Evolutionary conservation across 305 asterid species (phyloP), one percentile per base, ranked within the genome.

Genomic region (Rubia tinctorum): DNA sequence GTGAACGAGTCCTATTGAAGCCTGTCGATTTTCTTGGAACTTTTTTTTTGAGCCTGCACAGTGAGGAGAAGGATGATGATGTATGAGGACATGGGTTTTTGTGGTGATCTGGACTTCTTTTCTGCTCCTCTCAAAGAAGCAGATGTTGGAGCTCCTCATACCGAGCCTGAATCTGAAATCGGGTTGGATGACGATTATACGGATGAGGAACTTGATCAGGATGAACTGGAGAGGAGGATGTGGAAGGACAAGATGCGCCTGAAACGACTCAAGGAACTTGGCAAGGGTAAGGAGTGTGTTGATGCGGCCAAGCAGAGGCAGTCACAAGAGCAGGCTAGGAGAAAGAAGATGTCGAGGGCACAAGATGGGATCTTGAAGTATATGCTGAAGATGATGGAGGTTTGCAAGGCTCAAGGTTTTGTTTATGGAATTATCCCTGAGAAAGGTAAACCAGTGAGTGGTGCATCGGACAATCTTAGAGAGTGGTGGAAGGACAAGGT

Each of bases 401-500:
- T 90, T 0, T 90, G 98, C 76, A 88, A 88, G 56, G 98, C 98
- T 27, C 98, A 90, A 71, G 98, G 98, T 1, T 90, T 92, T 13
- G 98, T 90, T 6, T 90, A 92, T 40, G 98, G 98, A 8, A 92
- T 92, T 22, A 86, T 92, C 22, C 91, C 98, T 0, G 98, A 90
- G 80, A 90, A 89, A 45, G 98, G 98, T 10, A 92, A 90, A 80
- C 95, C 98, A 0, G 96, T 92, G 42, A 84, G 94, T 40, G 98
- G 98, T 15, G 91, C 97, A 17, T 90, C 96, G 0, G 97, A 92
- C 34, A 88, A 89, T 77, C 87, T 92, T 45, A 77, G 96, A 60
- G 94, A 87, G 81, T 92, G 98, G 98, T 92, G 98, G 98, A 92
- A 90, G 85, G 98, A 92, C 15, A 90, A 84, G 75, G 97, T 90